Base-by-base conservation (phyloP, 176 grass and related monocot genomes). In the Rhynchospora pubera region DNA sequence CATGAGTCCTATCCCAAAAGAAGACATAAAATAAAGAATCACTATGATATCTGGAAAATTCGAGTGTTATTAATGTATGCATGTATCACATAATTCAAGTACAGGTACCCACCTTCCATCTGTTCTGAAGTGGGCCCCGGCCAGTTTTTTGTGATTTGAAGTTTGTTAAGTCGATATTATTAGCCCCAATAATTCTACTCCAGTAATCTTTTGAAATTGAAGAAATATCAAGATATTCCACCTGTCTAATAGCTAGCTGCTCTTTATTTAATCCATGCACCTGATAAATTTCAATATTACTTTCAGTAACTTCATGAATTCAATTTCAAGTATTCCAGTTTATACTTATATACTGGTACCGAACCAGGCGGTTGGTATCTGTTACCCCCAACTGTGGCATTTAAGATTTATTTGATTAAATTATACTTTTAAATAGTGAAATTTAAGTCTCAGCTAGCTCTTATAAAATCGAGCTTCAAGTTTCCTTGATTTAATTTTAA, bases 181-280 rank as follows among this genome's bases (percentile, higher is more conserved):
- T 77, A 45, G 89, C 79, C 5, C 85, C 85, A 52, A 93, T 89
- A 62, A 85, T 71, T 89, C 91, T 98, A 70, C 95, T 94, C 95
- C 92, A 98, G 47, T 94, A 94, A 83, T 98, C 92, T 64, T 83
- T 88, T 10, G 89, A 93, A 6, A 91, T 58, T 6, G 89, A 88
- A 81, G 92, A 44, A 83, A 98, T 94, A 83, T 94, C 92, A 42
- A 94, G 65, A 82, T 91, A 39, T 66, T 94, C 89, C 9, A 98
- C 92, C 79, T 94, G 68, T 82, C 95, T 85, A 59, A 62, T 62
- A 32, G 92, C 84, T 71, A 98, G 48, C 65, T 91, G 90, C 57
- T 94, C 78, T 0, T 80, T 64, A 44, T 60, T 94, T 70, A 94
- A 73, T 82, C 82, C 86, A 68, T 91, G 90, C 32, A 66, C 95